Base-by-base conservation (phyloP, 2,329 filamentous ascomycete species). In the Nemania serpens region DNA sequence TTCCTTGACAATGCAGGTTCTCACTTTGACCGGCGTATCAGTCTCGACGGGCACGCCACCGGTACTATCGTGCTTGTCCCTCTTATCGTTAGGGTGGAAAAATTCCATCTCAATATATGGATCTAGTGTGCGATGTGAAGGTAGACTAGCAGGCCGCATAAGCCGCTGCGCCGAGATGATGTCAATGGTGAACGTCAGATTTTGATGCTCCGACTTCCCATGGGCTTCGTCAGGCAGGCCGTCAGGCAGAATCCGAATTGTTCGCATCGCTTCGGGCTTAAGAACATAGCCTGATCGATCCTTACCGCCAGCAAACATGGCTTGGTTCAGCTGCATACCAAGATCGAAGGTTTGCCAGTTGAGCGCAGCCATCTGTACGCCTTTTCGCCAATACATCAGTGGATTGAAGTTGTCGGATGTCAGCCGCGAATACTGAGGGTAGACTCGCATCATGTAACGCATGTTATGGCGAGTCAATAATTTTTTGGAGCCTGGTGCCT, bases 341-440 rank as follows among this genome's bases (percentile, higher is more conserved):
- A 96, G 83, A 73, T 98, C 95, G 71, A 96, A 97, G 0, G 93
- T 98, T 77, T 99, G 95, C 94, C 95, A 98, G 77, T 99, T 99
- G 64, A 98, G 82, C 0, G 95, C 95, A 13, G 91, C 93, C 94
- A 99, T 98, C 77, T 99, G 95, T 17, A 97, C 95, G 34, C 95
- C 95, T 45, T 92, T 88, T 53, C 94, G 88, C 95, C 95, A 99
- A 74, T 95, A 96, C 64, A 89, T 88, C 65, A 97, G 84, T 1
- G 95, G 95, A 70, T 97, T 93, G 71, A 97, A 98, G 77, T 99
- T 99, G 69, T 90, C 91, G 0, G 95, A 98, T 36, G 86, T 87
- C 58, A 98, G 82, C 29, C 95, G 89, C 68, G 87, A 88, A 39
- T 86, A 88, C 56, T 91, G 90, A 6, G 95, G 95, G 73, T 99